These are phyloP conservation scores for Microbotryomycetes sp. DNA, from an alignment of 1,284 basidiomycete genomes.

Conservation along the genomic window DNA sequence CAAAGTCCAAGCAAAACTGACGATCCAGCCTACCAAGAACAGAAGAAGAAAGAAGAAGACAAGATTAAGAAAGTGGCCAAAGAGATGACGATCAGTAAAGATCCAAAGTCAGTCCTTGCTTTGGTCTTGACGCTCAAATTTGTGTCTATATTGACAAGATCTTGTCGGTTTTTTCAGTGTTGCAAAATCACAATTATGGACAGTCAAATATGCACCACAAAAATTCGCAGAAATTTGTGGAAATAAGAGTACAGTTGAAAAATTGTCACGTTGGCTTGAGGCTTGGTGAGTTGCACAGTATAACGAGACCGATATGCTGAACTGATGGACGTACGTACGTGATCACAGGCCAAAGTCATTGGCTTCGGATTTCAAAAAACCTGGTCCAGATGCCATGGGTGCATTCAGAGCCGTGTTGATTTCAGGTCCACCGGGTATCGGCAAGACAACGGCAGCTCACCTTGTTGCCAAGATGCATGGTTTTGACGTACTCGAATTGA, in stretches of 20 bases:
- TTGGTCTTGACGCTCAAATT: slow-evolving; percentile 40
- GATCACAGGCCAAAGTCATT: slow-evolving; percentile 60
- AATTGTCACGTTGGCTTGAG: slow-evolving; percentile 75
- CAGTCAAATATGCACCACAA: slow-evolving; percentile 86
- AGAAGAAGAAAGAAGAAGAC: slow-evolving; percentile 71
- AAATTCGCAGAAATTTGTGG: slow-evolving; percentile 86
- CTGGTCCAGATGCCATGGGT: slow-evolving; percentile 84
- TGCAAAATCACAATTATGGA: slow-evolving; percentile 68
- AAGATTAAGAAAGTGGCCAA: slow-evolving; percentile 59
- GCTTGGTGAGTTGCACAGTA: slow-evolving; percentile 60
- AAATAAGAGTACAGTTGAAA: slow-evolving; percentile 85
- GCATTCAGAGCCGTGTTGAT: slow-evolving; percentile 80
- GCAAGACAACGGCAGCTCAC: slow-evolving; percentile 95
- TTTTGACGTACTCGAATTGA: slow-evolving; percentile 87
- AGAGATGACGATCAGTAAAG: slow-evolving; percentile 56
- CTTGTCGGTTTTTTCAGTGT: neutral
- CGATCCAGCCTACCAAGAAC: slow-evolving; percentile 22
- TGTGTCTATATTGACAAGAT: neutral
- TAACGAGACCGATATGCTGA: neutral
- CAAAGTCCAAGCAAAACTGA: slow-evolving; percentile 12
- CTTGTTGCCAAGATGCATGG: slow-evolving; percentile 81
- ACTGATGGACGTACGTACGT: neutral
- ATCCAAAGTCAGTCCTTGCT: slow-evolving; percentile 15
- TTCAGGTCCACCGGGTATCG: slow-evolving; percentile 90
- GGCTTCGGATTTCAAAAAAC: slow-evolving; percentile 79